A percentile compares a stretch with the other conserved stretches of the same genome.
These are phyloP conservation scores for Dipteronia sinensis DNA, from an alignment of 345 rosid genomes.

Conservation along the genomic window DNA sequence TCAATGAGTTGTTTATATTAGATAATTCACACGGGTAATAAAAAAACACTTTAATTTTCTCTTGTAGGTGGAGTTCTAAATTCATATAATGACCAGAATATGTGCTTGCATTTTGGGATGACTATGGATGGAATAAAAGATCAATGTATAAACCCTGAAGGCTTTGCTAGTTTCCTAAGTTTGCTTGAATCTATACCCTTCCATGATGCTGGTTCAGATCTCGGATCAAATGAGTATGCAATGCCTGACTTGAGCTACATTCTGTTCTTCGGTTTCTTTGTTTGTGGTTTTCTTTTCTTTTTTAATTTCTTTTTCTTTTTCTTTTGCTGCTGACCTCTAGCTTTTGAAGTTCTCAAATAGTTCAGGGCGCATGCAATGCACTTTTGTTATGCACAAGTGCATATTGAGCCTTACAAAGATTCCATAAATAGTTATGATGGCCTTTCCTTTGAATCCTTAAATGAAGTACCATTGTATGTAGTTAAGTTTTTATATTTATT, in stretches of 20 bases:
- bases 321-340: neutral
- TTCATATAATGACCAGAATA: slow-evolving; percentile 46
- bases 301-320: no score
- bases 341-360: slow-evolving; percentile 5
- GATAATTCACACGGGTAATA: neutral
- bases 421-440: neutral
- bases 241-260: slow-evolving; percentile 66
- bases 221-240: slow-evolving; percentile 55
- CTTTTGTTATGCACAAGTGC: neutral
- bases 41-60: slow-evolving; percentile 6
- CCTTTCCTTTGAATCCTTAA: neutral
- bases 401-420: neutral
- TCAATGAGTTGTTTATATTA: neutral
- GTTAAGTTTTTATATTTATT: neutral
- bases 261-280: slow-evolving; percentile 12
- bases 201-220: slow-evolving; percentile 59
- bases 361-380: neutral
- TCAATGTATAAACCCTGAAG: slow-evolving; percentile 72
- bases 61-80: slow-evolving; percentile 47
- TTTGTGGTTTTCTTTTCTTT: no score
- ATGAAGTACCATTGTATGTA: no score
- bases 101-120: slow-evolving; percentile 59
- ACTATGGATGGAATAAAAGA: slow-evolving; percentile 52
- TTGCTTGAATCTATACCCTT: slow-evolving; percentile 86
- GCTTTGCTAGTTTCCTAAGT: slow-evolving; percentile 75